Evolutionary conservation across 2,329 filamentous ascomycete genomes (phyloP), one percentile per base, ranked within the genome.

Genomic region (Stromatinia cepivora): DNA sequence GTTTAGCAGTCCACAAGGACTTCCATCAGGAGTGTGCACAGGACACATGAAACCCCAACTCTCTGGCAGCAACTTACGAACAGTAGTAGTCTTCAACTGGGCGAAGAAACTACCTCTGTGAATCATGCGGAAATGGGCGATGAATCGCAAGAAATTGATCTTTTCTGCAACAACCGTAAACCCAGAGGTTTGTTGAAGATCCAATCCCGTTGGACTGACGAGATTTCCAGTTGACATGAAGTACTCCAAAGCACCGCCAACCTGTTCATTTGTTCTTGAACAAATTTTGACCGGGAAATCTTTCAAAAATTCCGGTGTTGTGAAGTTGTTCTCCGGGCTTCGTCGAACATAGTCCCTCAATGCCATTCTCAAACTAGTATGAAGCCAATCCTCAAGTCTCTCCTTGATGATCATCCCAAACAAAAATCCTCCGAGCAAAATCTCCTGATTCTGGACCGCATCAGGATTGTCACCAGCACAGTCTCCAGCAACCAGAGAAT

Each of bases 81-180:
- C 95, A 0, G 95, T 95, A 0, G 95, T 99, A 0, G 95, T 99
- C 82, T 97, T 98, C 73, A 99, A 82, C 79, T 98, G 92, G 4
- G 95, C 95, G 80, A 99, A 99, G 86, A 99, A 99, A 79, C 93
- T 95, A 84, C 95, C 95, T 88, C 95, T 89, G 83, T 99, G 95
- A 70, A 99, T 93, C 93, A 97, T 97, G 74, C 95, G 91, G 86
- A 99, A 99, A 81, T 99, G 95, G 80, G 92, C 95, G 82, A 99
- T 97, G 82, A 98, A 99, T 76, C 95, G 92, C 77, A 97, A 88
- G 79, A 98, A 99, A 82, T 99, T 99, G 79, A 99, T 94, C 85
- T 98, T 98, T 79, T 99, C 95, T 3, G 95, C 95, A 65, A 98
- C 94, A 64, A 99, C 93, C 0, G 93, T 97, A 80, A 97, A 99